Percentiles rank a stretch among this genome's conserved stretches.
phyloP scores from a whole-genome alignment of 2,329 filamentous ascomycete species.

The Colletotrichum sublineola region DNA sequence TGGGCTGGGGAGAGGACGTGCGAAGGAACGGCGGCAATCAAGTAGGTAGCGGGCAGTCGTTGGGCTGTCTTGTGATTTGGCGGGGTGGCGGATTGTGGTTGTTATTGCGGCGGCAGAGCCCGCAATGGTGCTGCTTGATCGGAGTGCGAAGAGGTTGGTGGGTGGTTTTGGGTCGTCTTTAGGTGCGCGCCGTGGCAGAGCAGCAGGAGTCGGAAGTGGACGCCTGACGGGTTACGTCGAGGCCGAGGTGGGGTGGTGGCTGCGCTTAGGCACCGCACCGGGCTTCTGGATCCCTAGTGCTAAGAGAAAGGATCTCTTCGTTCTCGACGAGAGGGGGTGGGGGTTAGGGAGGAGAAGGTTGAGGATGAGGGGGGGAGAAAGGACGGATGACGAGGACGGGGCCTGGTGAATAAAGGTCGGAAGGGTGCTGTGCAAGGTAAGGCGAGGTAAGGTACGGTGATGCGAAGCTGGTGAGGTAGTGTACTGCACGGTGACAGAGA shows the following conservation, averaged over 20 bases:
- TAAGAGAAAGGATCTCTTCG: constrained; percentile 30
- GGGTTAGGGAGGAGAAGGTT: constrained; percentile 1
- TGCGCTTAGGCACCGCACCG: constrained; percentile 42
- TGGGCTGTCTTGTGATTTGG: constrained; percentile 40
- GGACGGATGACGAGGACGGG: constrained; percentile 30
- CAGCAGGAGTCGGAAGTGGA: constrained; percentile 27
- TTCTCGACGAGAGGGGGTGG: constrained; percentile 29
- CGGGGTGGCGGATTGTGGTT: constrained; percentile 37
- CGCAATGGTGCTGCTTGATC: constrained; percentile 18
- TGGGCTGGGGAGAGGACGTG: constrained; percentile 23
- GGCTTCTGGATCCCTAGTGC: constrained; percentile 39
- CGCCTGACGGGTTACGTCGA: constrained; percentile 33
- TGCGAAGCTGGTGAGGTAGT: background rate
- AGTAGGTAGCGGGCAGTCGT: constrained; percentile 24
- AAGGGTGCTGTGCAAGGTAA: constrained; percentile 24
- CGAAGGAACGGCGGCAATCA: constrained; percentile 12
- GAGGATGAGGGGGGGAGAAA: constrained; percentile 21
- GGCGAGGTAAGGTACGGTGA: constrained; percentile 27
- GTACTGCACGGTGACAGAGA: background rate
- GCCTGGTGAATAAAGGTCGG: constrained; percentile 11
- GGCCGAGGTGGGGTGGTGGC: constrained; percentile 40
- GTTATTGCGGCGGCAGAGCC: constrained; percentile 27
- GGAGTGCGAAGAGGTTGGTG: constrained; percentile 38
- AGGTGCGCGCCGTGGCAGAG: constrained; percentile 39
- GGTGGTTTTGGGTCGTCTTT: constrained; percentile 37